Base-by-base conservation (phyloP, 371 early-diverging fungal genomes). In the Mucor piriformis region DNA sequence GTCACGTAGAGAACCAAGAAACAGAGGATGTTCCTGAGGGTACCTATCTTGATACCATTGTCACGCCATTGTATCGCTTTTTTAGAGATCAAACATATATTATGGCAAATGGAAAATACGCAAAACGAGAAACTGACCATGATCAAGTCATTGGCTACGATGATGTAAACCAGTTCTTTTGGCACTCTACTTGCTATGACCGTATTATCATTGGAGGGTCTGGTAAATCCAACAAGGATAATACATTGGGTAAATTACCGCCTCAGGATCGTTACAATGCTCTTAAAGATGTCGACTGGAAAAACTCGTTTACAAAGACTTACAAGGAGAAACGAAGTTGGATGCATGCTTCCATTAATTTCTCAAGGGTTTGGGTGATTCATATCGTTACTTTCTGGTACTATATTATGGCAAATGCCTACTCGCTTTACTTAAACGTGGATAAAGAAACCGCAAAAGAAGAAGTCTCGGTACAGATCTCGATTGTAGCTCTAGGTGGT, bases 151-250 rank as follows among this genome's bases (percentile, higher is more conserved):
- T 95, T 42, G 94, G 94, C 16, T 94, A 95, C 69, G 95, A 93
- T 67, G 95, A 95, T 60, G 85, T 92, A 52, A 95, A 95, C 65
- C 92, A 95, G 63, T 77, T 88, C 32, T 95, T 95, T 72, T 93
- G 94, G 93, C 74, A 85, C 25, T 83, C 86, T 1, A 85, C 86
- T 34, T 83, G 86, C 8, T 78, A 94, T 61, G 79, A 82, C 25
- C 70, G 74, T 24, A 84, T 92, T 37, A 61, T 68, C 27, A 67
- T 89, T 3, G 70, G 79, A 3, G 87, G 84, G 47, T 73, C 73
- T 13, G 46, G 21, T 24, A 46, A 46, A 11, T 13, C 25, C 6
- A 46, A 15, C 13, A 64, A 59, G 27, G 83, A 83, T 35, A 59
- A 81, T 0, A 72, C 72, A 6, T 66, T 93, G 6, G 83, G 85